Conservation (phyloP, 805 yeast genomes). For the Barnettozyma siamensis region DNA sequence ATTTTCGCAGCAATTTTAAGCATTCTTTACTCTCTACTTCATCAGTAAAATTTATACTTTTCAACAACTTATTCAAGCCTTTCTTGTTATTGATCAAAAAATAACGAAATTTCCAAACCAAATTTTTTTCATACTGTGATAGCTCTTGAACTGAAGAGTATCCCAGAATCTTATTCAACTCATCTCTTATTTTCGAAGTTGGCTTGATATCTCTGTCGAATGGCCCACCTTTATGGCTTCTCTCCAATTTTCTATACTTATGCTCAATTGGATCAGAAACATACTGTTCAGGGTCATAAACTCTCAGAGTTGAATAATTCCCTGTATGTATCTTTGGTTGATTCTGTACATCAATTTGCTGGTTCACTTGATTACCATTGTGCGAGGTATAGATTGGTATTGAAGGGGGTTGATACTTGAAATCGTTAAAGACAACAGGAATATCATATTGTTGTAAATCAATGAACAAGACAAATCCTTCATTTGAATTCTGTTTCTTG, state of each 20-base stretch:
- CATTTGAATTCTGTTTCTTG: conserved; percentile 21
- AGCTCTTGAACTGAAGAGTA: conserved; percentile 83
- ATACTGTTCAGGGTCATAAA: conserved; percentile 67
- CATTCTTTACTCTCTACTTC: conserved; percentile 76
- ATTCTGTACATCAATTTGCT: conserved; percentile 10
- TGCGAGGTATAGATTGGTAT: conserved; percentile 35
- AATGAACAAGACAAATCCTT: conserved; percentile 38
- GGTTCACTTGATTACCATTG: conserved; percentile 33
- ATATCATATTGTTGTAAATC: conserved; percentile 63
- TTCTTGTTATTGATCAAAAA: conserved; percentile 63
- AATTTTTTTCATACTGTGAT: conserved; percentile 74
- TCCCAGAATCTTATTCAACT: conserved; percentile 57
- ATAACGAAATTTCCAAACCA: conserved; percentile 88
- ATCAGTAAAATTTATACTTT: conserved; percentile 85
- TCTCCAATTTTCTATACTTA: conserved; percentile 77
- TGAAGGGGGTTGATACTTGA: conserved; percentile 32
- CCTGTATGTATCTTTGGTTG: conserved; percentile 29
- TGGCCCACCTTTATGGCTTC: conserved; percentile 71
- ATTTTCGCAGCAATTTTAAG: conserved; percentile 58
- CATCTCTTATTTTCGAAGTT: conserved; percentile 73
- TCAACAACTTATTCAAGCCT: conserved; percentile 74
- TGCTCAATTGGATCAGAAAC: conserved; percentile 79
- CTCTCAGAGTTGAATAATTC: conserved; percentile 29
- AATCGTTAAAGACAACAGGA: conserved; percentile 67
- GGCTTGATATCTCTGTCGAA: conserved; percentile 86